Base-by-base conservation (phyloP, 1,284 basidiomycete species). In the Abortiporus biennis region DNA sequence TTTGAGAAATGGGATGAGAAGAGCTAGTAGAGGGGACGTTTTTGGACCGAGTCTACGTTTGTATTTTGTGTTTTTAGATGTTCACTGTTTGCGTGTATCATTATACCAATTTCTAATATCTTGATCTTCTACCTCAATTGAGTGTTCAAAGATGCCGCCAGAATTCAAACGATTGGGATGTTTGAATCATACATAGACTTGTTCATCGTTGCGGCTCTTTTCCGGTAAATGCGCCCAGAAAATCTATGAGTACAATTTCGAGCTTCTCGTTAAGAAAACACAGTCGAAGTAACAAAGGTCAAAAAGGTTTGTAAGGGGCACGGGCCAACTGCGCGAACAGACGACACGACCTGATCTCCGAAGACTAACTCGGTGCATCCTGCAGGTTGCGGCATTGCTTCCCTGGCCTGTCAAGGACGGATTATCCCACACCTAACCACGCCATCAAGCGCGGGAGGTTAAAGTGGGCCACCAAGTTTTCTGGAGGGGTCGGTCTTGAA, bases 401-500 rank as follows among this genome's bases (percentile, higher is more conserved):
- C 80, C 84, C 85, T 88, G 78, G 79, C 76, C 78, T 68, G 74
- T 78, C 80, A 78, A 75, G 80, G 73, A 64, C 78, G 65, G 59
- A 83, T 86, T 87, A 87, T 80, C 81, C 83, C 80, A 77, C 76
- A 71, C 66, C 64, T 55, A 51, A 48, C 70, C 79, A 74, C 57
- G 24, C 64, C 74, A 80, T 87, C 66, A 77, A 71, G 61, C 47
- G 63, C 67, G 76, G 71, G 53, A 44, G 66, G 70, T 62, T 69
- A n/a, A n/a, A 74, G 72, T 75, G 78, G 75, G 72, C 62, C 83
- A 63, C 85, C 82, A 87, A 87, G 80, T 87, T 87, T 85, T 87
- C 85, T 78, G 82, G 83, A 87, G 85, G 84, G 82, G 80, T 78
- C 78, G 72, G 81, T 73, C 80, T 87, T 81, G 85, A 86, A 86